Evolutionary conservation across 129 eudicot genomes (phyloP), one percentile per base, ranked within the genome.

Genomic region (Logfia minima): DNA sequence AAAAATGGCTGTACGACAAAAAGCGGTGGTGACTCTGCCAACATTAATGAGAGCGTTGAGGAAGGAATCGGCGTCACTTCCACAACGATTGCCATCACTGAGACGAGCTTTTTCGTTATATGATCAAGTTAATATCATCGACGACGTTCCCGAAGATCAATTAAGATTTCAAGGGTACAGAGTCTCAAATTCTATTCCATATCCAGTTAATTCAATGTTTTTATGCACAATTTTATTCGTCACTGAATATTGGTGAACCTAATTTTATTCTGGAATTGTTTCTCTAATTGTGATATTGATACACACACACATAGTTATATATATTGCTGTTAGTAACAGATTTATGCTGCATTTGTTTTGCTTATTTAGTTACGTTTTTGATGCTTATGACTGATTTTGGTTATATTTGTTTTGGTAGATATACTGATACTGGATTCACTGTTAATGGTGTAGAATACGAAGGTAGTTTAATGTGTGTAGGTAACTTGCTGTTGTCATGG

Each of bases 41-140:
- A 82, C 89, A 58, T 79, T 94, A 19, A 77, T 94, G 86, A 82
- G 92, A 82, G 84, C 84, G 22, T 72, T 94, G 18, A 75, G 80
- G 68, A 86, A 83, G 11, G 84, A 83, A 17, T 78, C 83, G 11
- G 75, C 81, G 0, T 78, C 87, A 23, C 68, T 80, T 43, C 81
- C 82, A 35, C 85, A 79, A 35, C 26, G 82, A 67, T 48, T 72
- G 61, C 91, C 85, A 1, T 94, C 98, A 11, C 89, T 94, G 4
- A 72, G 98, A 24, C 89, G 98, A 63, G 91, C 93, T 35, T 94
- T 94, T 74, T 94, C 98, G 77, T 88, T 91, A 59, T 94, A 94
- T 82, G 98, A 94, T 80, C 98, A 94, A 75, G 88, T 94, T 71
- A 94, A 94, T 80, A 91, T 94, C 88, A 94, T 94, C 68, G 92